Base-by-base conservation (phyloP, 495 filamentous ascomycete species). In the Trichoderma asperelloides region DNA sequence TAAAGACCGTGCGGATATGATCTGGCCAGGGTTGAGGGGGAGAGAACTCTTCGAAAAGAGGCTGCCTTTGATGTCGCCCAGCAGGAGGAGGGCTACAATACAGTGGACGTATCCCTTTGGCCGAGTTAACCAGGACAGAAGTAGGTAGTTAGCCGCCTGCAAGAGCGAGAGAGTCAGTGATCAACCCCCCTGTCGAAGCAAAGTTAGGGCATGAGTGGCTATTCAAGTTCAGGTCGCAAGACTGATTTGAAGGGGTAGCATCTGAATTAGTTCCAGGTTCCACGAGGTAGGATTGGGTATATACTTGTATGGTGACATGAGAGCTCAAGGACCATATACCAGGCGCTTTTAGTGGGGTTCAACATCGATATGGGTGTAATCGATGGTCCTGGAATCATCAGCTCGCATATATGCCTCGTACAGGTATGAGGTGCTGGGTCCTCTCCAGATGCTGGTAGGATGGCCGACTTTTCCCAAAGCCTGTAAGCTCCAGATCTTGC, bases 351-450 rank as follows among this genome's bases (percentile, higher is more conserved):
- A 65, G 66, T 71, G 66, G 69, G 68, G 65, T 68, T 64, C 67
- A 73, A 70, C 65, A 27, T 66, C 69, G 70, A 55, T 67, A 51
- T 70, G 66, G 72, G 78, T 76, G 77, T 77, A 76, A 72, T 74
- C 71, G 73, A 70, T 75, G 73, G 74, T 62, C 66, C 73, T 73
- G 77, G 77, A 80, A 78, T 77, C 75, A 80, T 76, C 70, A 74
- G 69, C 70, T 70, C 71, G 55, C 55, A 60, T 72, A 74, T 72
- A 33, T 30, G 23, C 40, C 25, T 41, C 40, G 64, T 30, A 21
- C 40, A 45, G 64, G 64, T 15, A 37, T 72, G 74, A 78, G 75
- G 72, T 70, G 74, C 76, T 78, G 76, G 79, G 77, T 63, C 73
- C 76, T 73, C 73, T 41, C 55, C 12, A 30, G 55, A 60, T 60